phyloP scores from a whole-genome alignment of 805 yeast genomes.

The Kuraishia ogatae region DNA sequence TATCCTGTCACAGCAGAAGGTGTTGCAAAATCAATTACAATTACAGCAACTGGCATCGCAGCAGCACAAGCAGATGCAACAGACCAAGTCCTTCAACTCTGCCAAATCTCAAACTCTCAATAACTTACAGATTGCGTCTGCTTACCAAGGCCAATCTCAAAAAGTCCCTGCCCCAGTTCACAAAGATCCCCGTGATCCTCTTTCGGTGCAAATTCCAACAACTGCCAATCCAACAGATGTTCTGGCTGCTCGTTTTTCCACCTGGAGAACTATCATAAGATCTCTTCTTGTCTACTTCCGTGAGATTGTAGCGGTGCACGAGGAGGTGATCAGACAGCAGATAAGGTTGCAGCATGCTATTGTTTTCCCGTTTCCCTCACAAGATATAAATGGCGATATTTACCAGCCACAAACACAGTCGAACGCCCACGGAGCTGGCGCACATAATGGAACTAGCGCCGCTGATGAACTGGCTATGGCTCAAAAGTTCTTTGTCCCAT shows the following conservation, averaged over 20 bases:
- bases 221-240: conserved; percentile 78
- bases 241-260: conserved; percentile 71
- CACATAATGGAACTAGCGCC: conserved; percentile 10
- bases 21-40: conserved; percentile 36
- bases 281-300: conserved; percentile 67
- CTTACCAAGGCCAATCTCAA: conserved; percentile 3
- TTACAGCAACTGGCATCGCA: conserved; percentile 34
- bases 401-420: conserved; percentile 23
- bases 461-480: conserved; percentile 27
- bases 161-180: conserved; percentile 6
- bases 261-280: conserved; percentile 78
- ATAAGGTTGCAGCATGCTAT: conserved; percentile 75
- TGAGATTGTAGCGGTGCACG: conserved; percentile 79
- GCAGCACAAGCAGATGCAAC: conserved; percentile 28
- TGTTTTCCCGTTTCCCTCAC: conserved; percentile 39
- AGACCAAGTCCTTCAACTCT: conserved; percentile 32
- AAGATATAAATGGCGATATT: conserved; percentile 28
- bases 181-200: conserved; percentile 40
- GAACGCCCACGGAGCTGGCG: conserved; percentile 4
- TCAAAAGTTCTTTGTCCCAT: conserved; percentile 55
- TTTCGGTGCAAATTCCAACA: conserved; percentile 42
- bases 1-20: conserved; percentile 31
- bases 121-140: conserved; percentile 12
- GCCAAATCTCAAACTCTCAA: conserved; percentile 18
- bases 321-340: conserved; percentile 81